Base-by-base conservation (phyloP, 306 rosid species). In the Vigna radiata region DNA sequence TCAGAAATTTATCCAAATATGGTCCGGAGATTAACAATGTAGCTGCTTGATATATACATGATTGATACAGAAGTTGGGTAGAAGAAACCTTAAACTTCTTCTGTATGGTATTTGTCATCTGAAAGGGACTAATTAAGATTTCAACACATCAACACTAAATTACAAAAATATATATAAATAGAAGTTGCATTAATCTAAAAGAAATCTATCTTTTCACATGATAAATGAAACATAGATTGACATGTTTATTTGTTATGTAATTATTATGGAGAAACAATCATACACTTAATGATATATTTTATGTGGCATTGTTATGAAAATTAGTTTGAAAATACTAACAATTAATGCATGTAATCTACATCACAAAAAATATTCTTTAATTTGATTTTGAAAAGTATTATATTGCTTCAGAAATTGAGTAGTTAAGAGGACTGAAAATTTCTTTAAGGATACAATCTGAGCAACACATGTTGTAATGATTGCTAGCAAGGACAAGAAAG, bases 91-190 rank as follows among this genome's bases (percentile, higher is more conserved):
- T 95, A 78, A 68, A 90, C 88, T 88, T 90, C 82, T 95, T 95
- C 80, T 95, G 98, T 80, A 95, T 95, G 73, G 96, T 88, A 82
- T 95, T 92, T 48, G 98, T 95, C 98, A 95, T 92, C 98, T 95
- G 79, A 82, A 59, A 63, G 31, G 27, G 68, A 62, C 84, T 85
- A 64, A 81, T 94, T 82, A 92, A 95, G 96, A 73, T 73, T 55
- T 71, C 77, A 74, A 81, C 84, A 77, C 47, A 75, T 7, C 11
- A 48, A 71, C 13, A 41, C 19, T 27, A 10, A 73, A 49, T 49
- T 12, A 19, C 5, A 29, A 3, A 29, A 3, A 29, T 33, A 33
- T 33, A 33, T 5, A 33, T 33, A 33, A 4, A 33, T 33, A 33
- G 31, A 33, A 33, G 37, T 37, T 37, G 8, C 41, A 37, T 37